A percentile compares a stretch with the other conserved stretches of the same genome.
These are phyloP conservation scores for Aspergillus tubingensis DNA, from an alignment of 2,329 filamentous ascomycete species.

Conservation along the genomic window DNA sequence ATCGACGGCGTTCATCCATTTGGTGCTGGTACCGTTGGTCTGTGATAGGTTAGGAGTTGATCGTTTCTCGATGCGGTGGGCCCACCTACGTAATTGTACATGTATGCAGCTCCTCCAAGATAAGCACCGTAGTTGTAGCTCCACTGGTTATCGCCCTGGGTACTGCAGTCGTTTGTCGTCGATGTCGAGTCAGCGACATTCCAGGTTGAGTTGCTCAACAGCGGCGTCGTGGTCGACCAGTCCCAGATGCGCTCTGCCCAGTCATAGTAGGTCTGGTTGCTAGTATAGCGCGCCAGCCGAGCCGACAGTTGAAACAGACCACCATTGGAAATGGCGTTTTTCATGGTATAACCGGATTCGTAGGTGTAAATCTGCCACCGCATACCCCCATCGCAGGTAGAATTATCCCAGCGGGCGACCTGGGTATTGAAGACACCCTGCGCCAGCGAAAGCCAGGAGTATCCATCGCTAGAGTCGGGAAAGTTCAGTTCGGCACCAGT, in stretches of 20 bases:
- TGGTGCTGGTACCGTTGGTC: conserved; percentile 37
- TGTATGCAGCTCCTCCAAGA: conserved; percentile 56
- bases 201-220: conserved; percentile 51
- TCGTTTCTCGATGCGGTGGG: not conserved
- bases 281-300: conserved; percentile 35
- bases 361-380: conserved; percentile 38
- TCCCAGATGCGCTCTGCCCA: conserved; percentile 72
- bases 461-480: conserved; percentile 51
- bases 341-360: conserved; percentile 37
- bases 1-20: conserved; percentile 60
- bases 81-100: conserved; percentile 55
- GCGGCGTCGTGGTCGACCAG: conserved; percentile 54
- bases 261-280: conserved; percentile 41
- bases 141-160: conserved; percentile 57
- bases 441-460: conserved; percentile 76
- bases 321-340: conserved; percentile 39
- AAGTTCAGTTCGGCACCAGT: conserved; percentile 54
- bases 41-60: not conserved
- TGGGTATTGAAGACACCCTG: conserved; percentile 83
- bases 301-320: conserved; percentile 37
- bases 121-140: conserved; percentile 60
- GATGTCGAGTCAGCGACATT: conserved; percentile 60
- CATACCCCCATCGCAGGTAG: conserved; percentile 70
- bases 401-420: conserved; percentile 67
- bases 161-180: conserved; percentile 53